Conservation (phyloP, 768 basidiomycete species). For the Piloderma croceum region DNA sequence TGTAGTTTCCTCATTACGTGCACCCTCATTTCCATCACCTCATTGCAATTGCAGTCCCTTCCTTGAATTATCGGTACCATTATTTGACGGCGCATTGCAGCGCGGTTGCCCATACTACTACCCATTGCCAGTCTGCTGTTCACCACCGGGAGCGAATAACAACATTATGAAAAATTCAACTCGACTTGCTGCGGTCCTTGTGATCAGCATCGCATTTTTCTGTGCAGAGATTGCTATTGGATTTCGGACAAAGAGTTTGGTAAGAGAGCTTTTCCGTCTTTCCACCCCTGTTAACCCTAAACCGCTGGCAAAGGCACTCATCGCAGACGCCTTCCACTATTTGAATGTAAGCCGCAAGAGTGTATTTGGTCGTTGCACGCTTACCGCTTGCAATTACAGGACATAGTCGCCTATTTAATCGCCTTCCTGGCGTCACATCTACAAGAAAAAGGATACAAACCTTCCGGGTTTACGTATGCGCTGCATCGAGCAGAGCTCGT, state of each 20-base stretch:
- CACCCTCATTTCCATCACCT: too few species aligned
- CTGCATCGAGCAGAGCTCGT: conserved; percentile 53
- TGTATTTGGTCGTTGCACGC: neutral
- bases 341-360: conserved; percentile 40
- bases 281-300: conserved; percentile 7
- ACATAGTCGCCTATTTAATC: conserved; percentile 43
- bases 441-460: conserved; percentile 23
- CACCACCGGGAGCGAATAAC: too few species aligned
- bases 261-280: too few species aligned
- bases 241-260: conserved; percentile 50
- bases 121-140: too few species aligned
- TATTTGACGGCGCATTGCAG: too few species aligned
- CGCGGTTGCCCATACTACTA: too few species aligned
- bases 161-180: conserved; percentile 48
- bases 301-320: conserved; percentile 2
- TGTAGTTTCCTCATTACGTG: too few species aligned
- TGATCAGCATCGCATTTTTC: conserved; percentile 44
- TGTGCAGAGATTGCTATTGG: conserved; percentile 49
- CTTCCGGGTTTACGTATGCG: conserved; percentile 47
- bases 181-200: conserved; percentile 40
- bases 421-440: neutral
- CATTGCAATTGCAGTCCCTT: too few species aligned
- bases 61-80: too few species aligned
- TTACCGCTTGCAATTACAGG: conserved; percentile 22
- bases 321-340: conserved; percentile 44